Percentiles rank a stretch among this genome's conserved stretches.
phyloP scores from a whole-genome alignment of 768 basidiomycete genomes.

The Tephrocybe sp. region DNA sequence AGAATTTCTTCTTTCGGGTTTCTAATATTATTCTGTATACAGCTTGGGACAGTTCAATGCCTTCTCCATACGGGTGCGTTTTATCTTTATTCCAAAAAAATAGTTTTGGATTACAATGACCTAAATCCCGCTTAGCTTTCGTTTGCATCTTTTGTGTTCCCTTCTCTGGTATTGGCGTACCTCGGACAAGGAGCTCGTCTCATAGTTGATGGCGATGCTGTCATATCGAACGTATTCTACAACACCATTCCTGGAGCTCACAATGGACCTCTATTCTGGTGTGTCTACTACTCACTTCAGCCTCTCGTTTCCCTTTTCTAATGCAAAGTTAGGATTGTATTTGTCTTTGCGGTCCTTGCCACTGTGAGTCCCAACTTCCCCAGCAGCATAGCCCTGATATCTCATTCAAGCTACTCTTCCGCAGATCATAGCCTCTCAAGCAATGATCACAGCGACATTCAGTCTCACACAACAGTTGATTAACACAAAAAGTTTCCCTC shows the following conservation, averaged over 20 bases:
- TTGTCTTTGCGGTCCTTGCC: conserved; percentile 60
- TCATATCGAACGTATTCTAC: conserved; percentile 61
- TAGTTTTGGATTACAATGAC: background rate
- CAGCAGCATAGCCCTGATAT: too few relatives aligned
- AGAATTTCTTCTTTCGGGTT: background rate
- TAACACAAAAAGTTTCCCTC: conserved; percentile 56
- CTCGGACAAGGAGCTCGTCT: conserved; percentile 70
- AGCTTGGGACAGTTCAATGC: conserved; percentile 71
- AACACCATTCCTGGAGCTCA: conserved; percentile 55
- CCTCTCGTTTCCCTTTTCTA: background rate
- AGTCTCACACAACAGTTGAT: conserved; percentile 63
- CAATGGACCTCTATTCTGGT: conserved; percentile 59
- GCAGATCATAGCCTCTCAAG: conserved; percentile 61
- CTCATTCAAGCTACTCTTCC: too few relatives aligned
- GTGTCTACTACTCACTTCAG: conserved; percentile 14
- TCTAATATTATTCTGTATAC: background rate
- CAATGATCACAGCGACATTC: conserved; percentile 69
- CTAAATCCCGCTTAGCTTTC: too few relatives aligned
- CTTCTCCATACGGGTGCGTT: conserved; percentile 48
- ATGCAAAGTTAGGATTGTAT: conserved; percentile 46
- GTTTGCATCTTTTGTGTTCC: conserved; percentile 54
- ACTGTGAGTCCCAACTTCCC: conserved; percentile 41
- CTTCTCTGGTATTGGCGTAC: conserved; percentile 60
- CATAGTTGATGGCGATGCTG: conserved; percentile 45
- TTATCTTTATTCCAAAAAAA: background rate